These are phyloP conservation scores for Lasiodiplodia gonubiensis DNA, from an alignment of 2,329 filamentous ascomycete species.

Conservation along the genomic window DNA sequence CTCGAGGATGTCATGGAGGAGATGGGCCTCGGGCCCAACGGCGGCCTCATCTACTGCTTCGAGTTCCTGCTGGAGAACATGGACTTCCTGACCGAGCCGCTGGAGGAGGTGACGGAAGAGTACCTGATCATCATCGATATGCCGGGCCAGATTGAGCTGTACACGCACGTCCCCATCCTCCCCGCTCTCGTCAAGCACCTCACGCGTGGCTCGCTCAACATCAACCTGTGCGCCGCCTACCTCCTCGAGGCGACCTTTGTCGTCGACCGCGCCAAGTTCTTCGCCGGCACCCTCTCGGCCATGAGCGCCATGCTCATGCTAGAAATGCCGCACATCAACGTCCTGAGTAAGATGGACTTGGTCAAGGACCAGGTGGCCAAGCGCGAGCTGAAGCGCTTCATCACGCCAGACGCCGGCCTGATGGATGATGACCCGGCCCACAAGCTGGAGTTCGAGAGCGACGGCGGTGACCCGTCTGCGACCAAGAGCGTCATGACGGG, in stretches of 20 bases:
- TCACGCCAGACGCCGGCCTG: slow-evolving; percentile 82
- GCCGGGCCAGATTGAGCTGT: slow-evolving; percentile 98
- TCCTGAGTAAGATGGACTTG: slow-evolving; percentile 97
- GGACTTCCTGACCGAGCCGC: slow-evolving; percentile 84
- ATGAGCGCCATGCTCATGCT: slow-evolving; percentile 99
- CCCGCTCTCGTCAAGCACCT: slow-evolving; percentile 83
- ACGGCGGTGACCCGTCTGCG: slow-evolving; percentile 62
- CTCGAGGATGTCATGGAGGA: slow-evolving; percentile 98
- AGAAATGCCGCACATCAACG: slow-evolving; percentile 94
- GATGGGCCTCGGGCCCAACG: slow-evolving; percentile 86
- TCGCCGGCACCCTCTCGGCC: slow-evolving; percentile 90
- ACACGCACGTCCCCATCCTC: slow-evolving; percentile 93
- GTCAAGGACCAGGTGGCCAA: slow-evolving; percentile 87
- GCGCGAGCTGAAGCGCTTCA: slow-evolving; percentile 86
- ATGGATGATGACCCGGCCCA: slow-evolving; percentile 76
- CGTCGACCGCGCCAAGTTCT: slow-evolving; percentile 95
- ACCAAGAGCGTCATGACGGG: slow-evolving; percentile 78
- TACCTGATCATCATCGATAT: slow-evolving; percentile 98
- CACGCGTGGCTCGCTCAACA: slow-evolving; percentile 80
- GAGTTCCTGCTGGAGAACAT: slow-evolving; percentile 95
- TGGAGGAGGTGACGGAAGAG: slow-evolving; percentile 87
- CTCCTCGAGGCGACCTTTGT: slow-evolving; percentile 95
- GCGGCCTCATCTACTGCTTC: slow-evolving; percentile 94
- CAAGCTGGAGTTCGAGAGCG: slow-evolving; percentile 33
- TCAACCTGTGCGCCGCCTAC: slow-evolving; percentile 91